phyloP scores from a whole-genome alignment of 441 rosid genomes.

The Corymbia calophylla region DNA sequence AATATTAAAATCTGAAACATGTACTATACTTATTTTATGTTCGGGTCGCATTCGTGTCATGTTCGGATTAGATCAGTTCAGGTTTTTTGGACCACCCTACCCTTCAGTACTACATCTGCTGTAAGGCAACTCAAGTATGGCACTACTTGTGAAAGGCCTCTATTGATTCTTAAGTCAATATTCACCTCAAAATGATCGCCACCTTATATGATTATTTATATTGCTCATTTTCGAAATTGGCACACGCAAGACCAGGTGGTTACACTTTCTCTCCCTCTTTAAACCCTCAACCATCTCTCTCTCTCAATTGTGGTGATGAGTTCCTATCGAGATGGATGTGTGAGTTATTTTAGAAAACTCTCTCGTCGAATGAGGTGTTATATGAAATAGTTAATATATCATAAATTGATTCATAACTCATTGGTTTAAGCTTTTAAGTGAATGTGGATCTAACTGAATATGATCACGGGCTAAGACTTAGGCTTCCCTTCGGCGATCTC shows the following conservation, averaged over 20 bases:
- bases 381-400: neutral
- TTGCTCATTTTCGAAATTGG: neutral
- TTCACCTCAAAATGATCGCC: neutral
- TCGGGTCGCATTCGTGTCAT: too few species aligned
- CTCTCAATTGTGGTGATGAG: neutral
- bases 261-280: neutral
- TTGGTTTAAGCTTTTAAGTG: neutral
- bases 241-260: neutral
- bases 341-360: neutral
- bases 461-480: fast-evolving
- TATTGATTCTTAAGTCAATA: neutral
- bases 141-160: neutral
- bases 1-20: too few species aligned
- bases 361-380: neutral
- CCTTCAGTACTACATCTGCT: neutral
- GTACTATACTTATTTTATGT: too few species aligned
- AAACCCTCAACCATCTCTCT: neutral
- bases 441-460: fast-evolving
- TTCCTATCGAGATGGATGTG: neutral
- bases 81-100: too few species aligned
- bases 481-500: neutral
- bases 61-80: too few species aligned
- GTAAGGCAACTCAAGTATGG: neutral
- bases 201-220: neutral
- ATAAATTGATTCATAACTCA: neutral